Conservation (phyloP, 2,329 filamentous ascomycete species). For the Paraconiothyrium brasiliense region DNA sequence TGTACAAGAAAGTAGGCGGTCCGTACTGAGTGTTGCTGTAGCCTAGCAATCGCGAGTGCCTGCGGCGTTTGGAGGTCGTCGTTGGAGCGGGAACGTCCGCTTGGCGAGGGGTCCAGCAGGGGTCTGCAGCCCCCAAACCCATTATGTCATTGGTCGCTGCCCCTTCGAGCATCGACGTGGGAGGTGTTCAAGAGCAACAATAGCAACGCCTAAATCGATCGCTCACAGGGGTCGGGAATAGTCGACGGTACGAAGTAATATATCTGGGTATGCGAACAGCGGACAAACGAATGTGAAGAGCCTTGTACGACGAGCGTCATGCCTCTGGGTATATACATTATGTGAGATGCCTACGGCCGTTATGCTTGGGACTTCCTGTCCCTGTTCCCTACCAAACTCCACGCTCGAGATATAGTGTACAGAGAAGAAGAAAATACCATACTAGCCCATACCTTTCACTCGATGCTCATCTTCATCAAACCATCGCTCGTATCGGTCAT, state of each 20-base stretch:
- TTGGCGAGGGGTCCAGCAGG: slow-evolving; percentile 25
- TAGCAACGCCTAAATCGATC: too few relatives aligned
- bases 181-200: too few relatives aligned
- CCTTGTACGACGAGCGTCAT: not conserved
- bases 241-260: not conserved
- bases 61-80: slow-evolving; percentile 15
- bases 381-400: slow-evolving; percentile 33
- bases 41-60: slow-evolving; percentile 1
- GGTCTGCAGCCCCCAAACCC: slow-evolving; percentile 8
- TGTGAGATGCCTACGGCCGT: slow-evolving; percentile 14
- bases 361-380: not conserved
- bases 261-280: not conserved
- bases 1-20: not conserved
- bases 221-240: too few relatives aligned
- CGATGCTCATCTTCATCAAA: slow-evolving; percentile 96
- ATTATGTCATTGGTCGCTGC: slow-evolving; percentile 15
- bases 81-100: slow-evolving; percentile 22
- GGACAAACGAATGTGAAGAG: not conserved
- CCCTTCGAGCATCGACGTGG: not conserved
- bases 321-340: slow-evolving; percentile 2
- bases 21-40: not conserved
- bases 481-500: slow-evolving; percentile 97
- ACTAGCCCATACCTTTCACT: slow-evolving; percentile 58
- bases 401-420: slow-evolving; percentile 30
- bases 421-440: slow-evolving; percentile 10